These are phyloP conservation scores for Candida tammaniensis DNA, from an alignment of 805 yeast species.

Conservation along the genomic window DNA sequence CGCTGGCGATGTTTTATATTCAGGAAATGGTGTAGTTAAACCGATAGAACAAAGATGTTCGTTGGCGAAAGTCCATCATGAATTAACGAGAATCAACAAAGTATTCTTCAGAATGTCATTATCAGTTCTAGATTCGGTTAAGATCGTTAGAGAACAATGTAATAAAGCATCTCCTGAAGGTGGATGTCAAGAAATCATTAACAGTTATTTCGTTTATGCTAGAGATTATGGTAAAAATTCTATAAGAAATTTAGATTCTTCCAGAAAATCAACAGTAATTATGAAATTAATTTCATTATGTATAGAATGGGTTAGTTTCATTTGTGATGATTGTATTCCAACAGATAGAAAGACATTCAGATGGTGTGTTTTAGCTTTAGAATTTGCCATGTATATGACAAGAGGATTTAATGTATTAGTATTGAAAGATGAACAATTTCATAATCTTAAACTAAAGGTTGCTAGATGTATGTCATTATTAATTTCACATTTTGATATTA, in stretches of 20 bases:
- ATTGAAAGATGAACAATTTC: conserved; percentile 73
- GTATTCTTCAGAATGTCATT: conserved; percentile 66
- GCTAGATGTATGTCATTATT: conserved; percentile 92
- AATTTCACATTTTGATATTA: conserved; percentile 94
- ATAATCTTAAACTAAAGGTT: conserved; percentile 70
- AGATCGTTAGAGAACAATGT: conserved; percentile 51
- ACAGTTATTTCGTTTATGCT: conserved; percentile 71
- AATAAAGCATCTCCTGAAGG: conserved; percentile 48
- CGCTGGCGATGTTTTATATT: conserved; percentile 52
- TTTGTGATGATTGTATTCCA: conserved; percentile 93
- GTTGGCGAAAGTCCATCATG: conserved; percentile 67
- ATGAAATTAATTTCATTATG: conserved; percentile 71
- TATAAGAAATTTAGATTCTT: conserved; percentile 58
- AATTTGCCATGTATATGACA: conserved; percentile 93
- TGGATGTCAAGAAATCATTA: conserved; percentile 71
- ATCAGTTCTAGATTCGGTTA: conserved; percentile 60
- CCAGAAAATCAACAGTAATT: conserved; percentile 65
- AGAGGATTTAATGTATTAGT: conserved; percentile 85
- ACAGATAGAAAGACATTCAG: conserved; percentile 87
- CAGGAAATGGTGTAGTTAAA: conserved; percentile 27
- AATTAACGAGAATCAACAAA: conserved; percentile 62
- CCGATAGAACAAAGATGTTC: conserved; percentile 69
- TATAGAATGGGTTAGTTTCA: conserved; percentile 88
- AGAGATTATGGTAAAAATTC: conserved; percentile 79
- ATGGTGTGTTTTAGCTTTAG: conserved; percentile 95